Base-by-base conservation (phyloP, 768 basidiomycete genomes). In the Boletus rex-veris region DNA sequence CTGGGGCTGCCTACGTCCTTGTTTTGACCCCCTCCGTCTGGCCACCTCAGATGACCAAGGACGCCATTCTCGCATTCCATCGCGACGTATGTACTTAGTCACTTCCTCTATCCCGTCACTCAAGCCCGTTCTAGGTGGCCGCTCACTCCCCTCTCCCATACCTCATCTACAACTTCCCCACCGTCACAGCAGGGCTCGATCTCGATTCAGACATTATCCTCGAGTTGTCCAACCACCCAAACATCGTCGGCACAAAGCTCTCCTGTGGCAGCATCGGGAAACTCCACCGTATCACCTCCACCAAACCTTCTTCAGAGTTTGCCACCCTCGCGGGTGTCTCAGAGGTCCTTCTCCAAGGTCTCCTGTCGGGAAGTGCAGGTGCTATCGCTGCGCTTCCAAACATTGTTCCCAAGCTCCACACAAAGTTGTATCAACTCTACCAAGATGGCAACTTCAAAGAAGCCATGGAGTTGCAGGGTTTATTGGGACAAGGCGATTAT, bases 201-300 rank as follows among this genome's bases (percentile, higher is more conserved):
- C 81, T 95, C 37, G 87, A 91, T 67, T 91, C 90, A 0, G 90
- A 93, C 67, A 78, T 79, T 47, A 79, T 95, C 62, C 76, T 76
- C 46, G 74, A 77, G 16, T 78, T 94, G 33, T 84, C 87, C 4
- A 69, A 79, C 42, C 90, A 92, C 66, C 88, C 88, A 7, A 92
- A 93, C 71, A 90, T 91, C 59, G 86, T 92, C 54, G 92, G 92
- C 54, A 84, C 81, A 47, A 93, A 89, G 71, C 77, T 94, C 21
- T 92, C 92, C 31, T 92, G 90, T 66, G 90, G 86, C 5, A 86
- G 84, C 60, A 83, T 94, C 53, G 90, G 90, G 19, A 94, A 92
- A 69, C 82, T 91, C 42, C 83, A 87, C 50, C 84, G 91, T 16
- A 75, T 93, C 41, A 80, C 85, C 12, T 80, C 83, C 5, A 73